Evolutionary conservation across 2,329 filamentous ascomycete species (phyloP).

Genomic region (Tympanopsis confertula): DNA sequence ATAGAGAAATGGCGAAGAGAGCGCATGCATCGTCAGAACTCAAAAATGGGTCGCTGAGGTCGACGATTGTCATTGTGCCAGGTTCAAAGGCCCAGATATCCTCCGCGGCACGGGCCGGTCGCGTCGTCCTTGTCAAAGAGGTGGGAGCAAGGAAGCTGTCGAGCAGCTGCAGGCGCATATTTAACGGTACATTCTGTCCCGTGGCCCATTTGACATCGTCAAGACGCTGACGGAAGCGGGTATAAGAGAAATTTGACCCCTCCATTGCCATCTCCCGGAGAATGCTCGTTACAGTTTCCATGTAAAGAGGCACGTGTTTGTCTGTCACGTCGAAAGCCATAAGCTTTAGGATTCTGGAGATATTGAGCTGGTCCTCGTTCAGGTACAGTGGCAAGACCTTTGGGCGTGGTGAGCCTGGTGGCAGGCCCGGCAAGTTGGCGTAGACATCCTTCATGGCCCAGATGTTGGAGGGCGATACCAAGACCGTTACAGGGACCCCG

Average conservation of each 20-base stretch:
- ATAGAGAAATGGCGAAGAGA: constrained; percentile 42
- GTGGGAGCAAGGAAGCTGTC: constrained; percentile 34
- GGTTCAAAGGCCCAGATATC: constrained; percentile 15
- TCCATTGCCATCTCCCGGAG: constrained; percentile 33
- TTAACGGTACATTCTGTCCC: constrained; percentile 26
- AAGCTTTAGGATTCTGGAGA: constrained; percentile 34
- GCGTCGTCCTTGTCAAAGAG: constrained; percentile 3
- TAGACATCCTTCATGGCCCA: constrained; percentile 27
- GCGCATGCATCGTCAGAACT: constrained; percentile 37
- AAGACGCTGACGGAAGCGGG: constrained; percentile 21
- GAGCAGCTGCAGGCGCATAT: constrained; percentile 33
- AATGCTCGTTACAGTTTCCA: constrained; percentile 22
- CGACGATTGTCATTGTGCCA: constrained; percentile 41
- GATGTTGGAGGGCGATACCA: constrained; percentile 34
- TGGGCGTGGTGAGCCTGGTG: constrained; percentile 12
- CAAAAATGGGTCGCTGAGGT: constrained; percentile 42
- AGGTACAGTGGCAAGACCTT: constrained; percentile 30
- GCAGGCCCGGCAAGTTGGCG: constrained; percentile 15
- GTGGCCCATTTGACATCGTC: constrained; percentile 14
- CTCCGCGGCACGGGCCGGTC: constrained; percentile 3
- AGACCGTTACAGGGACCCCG: constrained; percentile 29
- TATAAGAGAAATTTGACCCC: constrained; percentile 25
- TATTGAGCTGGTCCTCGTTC: constrained; percentile 30
- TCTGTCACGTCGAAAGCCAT: constrained; percentile 32
- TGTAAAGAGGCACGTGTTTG: constrained; percentile 31